A percentile compares a stretch with the other conserved stretches of the same genome.
Conservation (phyloP, 2,329 filamentous ascomycete genomes). For the Colletotrichum sp. region DNA sequence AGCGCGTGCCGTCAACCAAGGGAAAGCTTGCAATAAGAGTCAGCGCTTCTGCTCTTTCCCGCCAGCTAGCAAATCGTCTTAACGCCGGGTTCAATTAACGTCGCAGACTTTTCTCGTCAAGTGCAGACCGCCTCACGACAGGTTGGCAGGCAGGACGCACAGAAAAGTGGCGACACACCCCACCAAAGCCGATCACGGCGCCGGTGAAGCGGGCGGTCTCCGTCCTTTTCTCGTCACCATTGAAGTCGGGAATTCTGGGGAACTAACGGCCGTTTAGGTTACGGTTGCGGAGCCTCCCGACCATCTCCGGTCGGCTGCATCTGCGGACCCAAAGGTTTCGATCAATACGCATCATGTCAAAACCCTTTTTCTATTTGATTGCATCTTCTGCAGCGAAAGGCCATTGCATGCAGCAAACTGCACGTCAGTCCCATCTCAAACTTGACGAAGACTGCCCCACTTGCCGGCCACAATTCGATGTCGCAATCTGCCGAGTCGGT, state of each 20-base stretch:
- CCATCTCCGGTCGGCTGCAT: not conserved
- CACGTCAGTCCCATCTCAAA: not conserved
- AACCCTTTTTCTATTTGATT: not conserved
- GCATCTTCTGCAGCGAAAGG: not conserved
- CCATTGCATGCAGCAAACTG: not conserved
- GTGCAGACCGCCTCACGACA: not conserved
- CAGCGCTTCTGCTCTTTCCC: not conserved
- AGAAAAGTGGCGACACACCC: not conserved
- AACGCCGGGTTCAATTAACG: not conserved
- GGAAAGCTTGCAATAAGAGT: not conserved
- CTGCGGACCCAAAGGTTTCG: not conserved
- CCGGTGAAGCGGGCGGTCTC: not conserved
- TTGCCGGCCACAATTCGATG: not conserved
- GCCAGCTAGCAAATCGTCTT: not conserved
- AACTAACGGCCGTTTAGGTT: not conserved
- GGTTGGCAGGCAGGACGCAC: not conserved
- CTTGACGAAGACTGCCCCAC: not conserved
- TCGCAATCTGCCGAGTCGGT: conserved; percentile 13
- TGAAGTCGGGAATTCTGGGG: not conserved
- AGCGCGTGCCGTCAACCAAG: not conserved
- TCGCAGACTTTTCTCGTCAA: not conserved
- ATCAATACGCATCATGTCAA: not conserved
- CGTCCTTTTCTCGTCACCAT: not conserved
- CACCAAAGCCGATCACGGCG: conserved; percentile 7
- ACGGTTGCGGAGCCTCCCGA: not conserved